These are phyloP conservation scores for Xanthoconium separans DNA, from an alignment of 1,284 basidiomycete genomes.

Conservation along the genomic window DNA sequence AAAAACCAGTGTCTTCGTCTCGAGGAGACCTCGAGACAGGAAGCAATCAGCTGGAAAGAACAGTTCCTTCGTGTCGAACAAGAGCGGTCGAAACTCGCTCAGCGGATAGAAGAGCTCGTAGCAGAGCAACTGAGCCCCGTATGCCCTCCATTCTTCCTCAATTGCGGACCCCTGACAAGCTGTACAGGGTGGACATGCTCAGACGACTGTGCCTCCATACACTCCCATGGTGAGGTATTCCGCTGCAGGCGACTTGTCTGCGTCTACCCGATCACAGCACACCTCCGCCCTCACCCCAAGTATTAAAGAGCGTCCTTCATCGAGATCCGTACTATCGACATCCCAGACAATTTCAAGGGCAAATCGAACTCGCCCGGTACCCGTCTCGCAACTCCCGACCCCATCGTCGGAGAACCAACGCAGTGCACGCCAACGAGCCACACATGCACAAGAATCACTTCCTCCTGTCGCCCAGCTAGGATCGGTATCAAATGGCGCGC, in stretches of 20 bases:
- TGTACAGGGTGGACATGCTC: constrained; percentile 29
- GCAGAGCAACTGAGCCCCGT: constrained; percentile 44
- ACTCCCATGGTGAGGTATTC: constrained; percentile 27
- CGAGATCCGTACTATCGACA: constrained; percentile 13
- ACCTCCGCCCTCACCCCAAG: constrained; percentile 15
- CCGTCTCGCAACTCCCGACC: constrained; percentile 29
- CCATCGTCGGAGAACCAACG: constrained; percentile 34
- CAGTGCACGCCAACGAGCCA: constrained; percentile 22
- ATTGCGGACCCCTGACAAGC: constrained; percentile 13
- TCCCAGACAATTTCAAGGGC: constrained; percentile 12
- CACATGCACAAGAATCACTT: constrained; percentile 15
- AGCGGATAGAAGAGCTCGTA: constrained; percentile 55
- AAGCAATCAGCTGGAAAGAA: constrained; percentile 64
- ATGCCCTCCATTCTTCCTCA: constrained; percentile 22
- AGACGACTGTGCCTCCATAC: constrained; percentile 14
- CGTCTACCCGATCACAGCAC: constrained; percentile 21
- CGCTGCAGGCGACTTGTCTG: constrained; percentile 10
- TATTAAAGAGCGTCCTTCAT: constrained; percentile 10
- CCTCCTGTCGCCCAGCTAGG: constrained; percentile 3
- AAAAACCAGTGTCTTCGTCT: constrained; percentile 62
- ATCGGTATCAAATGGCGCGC: constrained; percentile 14
- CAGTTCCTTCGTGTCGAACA: constrained; percentile 67
- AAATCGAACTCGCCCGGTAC: constrained; percentile 11
- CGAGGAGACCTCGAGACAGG: constrained; percentile 46
- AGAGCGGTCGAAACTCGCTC: constrained; percentile 54